Evolutionary conservation across 169 alveolate species (phyloP), one percentile per base, ranked within the genome.

Genomic region (Plasmodium vivax): DNA sequence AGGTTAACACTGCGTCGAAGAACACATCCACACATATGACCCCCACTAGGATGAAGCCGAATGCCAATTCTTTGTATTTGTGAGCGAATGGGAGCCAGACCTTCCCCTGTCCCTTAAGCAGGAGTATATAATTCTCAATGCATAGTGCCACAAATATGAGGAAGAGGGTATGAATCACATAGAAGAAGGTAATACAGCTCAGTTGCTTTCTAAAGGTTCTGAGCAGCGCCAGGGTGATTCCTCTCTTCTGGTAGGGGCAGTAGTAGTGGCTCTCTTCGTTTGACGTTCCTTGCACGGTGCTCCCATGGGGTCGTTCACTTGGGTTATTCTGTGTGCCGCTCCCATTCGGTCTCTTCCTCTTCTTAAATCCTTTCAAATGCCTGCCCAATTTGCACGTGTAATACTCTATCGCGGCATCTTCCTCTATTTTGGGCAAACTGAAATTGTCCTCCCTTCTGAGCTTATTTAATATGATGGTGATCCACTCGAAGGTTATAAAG

Each of bases 401-500:
- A 45, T 88, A 79, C 23, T 81, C 73, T 19, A 88, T 58, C n/a
- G 23, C 27, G 12, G 19, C 45, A 9, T 79, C 73, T 32, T 68
- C 83, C 27, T 81, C 91, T 10, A 88, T 62, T n/a, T 68, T 38
- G n/a, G 94, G 94, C 9, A 88, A 54, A 16, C 32, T 34, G 72
- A 88, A 87, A 3, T 87, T 72, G 4, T 54, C 94, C 27, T 56
- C 47, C 7, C 38, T 72, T 2, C 19, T 54, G 16, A 51, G 47
- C 12, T 41, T 41, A 23, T 71, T 84, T 47, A 88, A 5, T n/a
- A 88, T 43, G n/a, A 58, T n/a, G 7, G 79, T 80, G 9, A 88
- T 38, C 94, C 94, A 88, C 43, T 80, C 38, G 74, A 88, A 88
- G 8, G 91, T 88, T 3, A 88, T 14, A 77, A 87, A 87, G 3